Conservation (phyloP, 1,139 yeast species). For the Suhomyces coccinellae region DNA sequence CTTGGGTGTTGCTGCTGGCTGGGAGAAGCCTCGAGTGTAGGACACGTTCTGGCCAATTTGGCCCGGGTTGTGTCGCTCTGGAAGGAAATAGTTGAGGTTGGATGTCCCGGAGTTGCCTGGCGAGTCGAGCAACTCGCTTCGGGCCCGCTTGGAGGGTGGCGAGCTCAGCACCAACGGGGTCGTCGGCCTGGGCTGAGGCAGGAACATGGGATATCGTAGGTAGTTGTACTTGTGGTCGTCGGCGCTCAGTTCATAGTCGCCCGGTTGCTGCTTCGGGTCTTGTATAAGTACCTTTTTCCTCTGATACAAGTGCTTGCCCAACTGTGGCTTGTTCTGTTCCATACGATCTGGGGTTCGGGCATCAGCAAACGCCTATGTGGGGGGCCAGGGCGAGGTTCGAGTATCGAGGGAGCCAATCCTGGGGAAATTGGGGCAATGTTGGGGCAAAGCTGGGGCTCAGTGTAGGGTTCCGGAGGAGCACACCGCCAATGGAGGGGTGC, state of each 20-base stretch:
- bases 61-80: constrained; percentile 12
- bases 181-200: constrained; percentile 18
- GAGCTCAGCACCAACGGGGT: constrained; percentile 15
- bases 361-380: constrained; percentile 3
- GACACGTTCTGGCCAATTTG: constrained; percentile 12
- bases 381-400: neutral
- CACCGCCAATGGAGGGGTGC: neutral
- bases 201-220: constrained; percentile 14
- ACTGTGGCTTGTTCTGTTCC: constrained; percentile 21
- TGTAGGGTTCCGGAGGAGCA: neutral
- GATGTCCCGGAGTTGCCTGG: neutral
- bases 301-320: constrained; percentile 11
- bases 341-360: constrained; percentile 9
- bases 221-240: constrained; percentile 3
- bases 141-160: constrained; percentile 13
- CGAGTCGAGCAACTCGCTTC: constrained; percentile 5
- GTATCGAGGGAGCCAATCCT: neutral
- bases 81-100: constrained; percentile 8
- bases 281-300: constrained; percentile 8
- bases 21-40: constrained; percentile 9
- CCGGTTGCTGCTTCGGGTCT: constrained; percentile 2
- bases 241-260: neutral
- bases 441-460: no score
- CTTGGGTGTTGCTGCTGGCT: neutral
- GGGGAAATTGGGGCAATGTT: neutral